Evolutionary conservation across 768 basidiomycete genomes (phyloP).

Genomic region (Psilocybe cyanescens): DNA sequence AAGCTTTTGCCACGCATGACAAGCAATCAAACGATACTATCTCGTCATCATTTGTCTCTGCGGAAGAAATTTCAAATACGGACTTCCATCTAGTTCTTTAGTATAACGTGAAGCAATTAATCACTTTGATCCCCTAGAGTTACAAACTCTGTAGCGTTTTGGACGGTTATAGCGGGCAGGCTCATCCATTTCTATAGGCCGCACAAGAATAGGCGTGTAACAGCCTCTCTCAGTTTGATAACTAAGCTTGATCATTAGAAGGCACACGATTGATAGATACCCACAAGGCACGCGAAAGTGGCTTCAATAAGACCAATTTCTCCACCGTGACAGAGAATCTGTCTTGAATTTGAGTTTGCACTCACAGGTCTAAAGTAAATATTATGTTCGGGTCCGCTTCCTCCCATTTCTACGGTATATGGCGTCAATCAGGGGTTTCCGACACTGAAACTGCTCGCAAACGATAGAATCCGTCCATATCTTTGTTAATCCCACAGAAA

Average conservation of each 20-base stretch:
- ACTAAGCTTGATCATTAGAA: conserved; percentile 17
- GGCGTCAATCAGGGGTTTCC: conserved; percentile 13
- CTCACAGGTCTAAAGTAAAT: conserved; percentile 9
- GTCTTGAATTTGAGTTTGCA: conserved; percentile 8
- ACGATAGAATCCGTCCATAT: conserved; percentile 4
- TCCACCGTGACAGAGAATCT: conserved; percentile 9
- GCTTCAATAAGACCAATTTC: conserved; percentile 5
- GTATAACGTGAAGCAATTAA: conserved; percentile 20
- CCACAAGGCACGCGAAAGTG: conserved; percentile 19
- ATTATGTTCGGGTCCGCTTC: conserved; percentile 12
- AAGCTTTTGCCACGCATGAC: conserved; percentile 19
- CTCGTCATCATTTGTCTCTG: conserved; percentile 19
- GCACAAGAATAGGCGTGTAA: conserved; percentile 19
- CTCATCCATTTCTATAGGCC: not conserved
- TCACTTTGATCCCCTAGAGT: conserved; percentile 14
- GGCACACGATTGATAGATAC: conserved; percentile 11
- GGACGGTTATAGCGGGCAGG: conserved; percentile 15
- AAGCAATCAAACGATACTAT: conserved; percentile 11
- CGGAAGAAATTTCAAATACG: conserved; percentile 17
- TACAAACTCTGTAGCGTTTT: conserved; percentile 11
- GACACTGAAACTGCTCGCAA: conserved; percentile 1
- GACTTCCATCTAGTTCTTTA: conserved; percentile 16
- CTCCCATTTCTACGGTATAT: not conserved
- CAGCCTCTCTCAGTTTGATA: conserved; percentile 15
- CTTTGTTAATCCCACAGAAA: conserved; percentile 4